Evolutionary conservation across 2,329 filamentous ascomycete species (phyloP).

Genomic region (Cytospora leucostoma): DNA sequence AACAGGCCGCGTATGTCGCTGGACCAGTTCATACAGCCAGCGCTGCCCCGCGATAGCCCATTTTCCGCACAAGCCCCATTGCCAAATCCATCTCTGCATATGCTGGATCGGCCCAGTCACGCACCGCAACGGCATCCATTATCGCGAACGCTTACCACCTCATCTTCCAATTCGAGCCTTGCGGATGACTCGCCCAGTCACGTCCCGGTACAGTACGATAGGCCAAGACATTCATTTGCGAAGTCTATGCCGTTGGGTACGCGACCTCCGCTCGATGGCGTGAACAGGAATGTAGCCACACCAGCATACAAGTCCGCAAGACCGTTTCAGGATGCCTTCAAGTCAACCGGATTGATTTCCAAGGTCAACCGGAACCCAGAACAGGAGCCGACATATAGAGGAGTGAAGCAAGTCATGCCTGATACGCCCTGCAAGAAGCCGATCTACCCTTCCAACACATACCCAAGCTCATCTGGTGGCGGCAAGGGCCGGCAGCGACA

Average conservation of each 20-base stretch:
- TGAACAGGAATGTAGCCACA: conserved; percentile 63
- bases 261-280: conserved; percentile 50
- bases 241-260: conserved; percentile 74
- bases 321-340: conserved; percentile 80
- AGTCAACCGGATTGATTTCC: conserved; percentile 91
- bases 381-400: conserved; percentile 53
- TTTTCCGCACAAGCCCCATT: conserved; percentile 59
- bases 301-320: conserved; percentile 77
- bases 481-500: conserved; percentile 64
- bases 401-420: conserved; percentile 70
- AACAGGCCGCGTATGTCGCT: conserved; percentile 74
- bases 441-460: conserved; percentile 67
- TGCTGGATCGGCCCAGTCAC: conserved; percentile 47
- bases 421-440: conserved; percentile 96
- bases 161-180: conserved; percentile 78
- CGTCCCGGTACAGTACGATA: conserved; percentile 56
- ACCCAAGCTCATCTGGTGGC: conserved; percentile 60
- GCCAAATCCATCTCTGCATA: conserved; percentile 56
- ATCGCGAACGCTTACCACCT: conserved; percentile 83
- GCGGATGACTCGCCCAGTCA: conserved; percentile 71
- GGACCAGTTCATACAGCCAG: conserved; percentile 72
- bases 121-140: conserved; percentile 70
- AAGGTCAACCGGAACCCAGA: conserved; percentile 89
- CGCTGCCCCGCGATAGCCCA: conserved; percentile 59
- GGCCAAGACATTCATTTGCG: conserved; percentile 62